Percentiles rank a stretch among this genome's conserved stretches.
phyloP scores from a whole-genome alignment of 179 eudicot genomes.

The Sideroxylon spinosum region DNA sequence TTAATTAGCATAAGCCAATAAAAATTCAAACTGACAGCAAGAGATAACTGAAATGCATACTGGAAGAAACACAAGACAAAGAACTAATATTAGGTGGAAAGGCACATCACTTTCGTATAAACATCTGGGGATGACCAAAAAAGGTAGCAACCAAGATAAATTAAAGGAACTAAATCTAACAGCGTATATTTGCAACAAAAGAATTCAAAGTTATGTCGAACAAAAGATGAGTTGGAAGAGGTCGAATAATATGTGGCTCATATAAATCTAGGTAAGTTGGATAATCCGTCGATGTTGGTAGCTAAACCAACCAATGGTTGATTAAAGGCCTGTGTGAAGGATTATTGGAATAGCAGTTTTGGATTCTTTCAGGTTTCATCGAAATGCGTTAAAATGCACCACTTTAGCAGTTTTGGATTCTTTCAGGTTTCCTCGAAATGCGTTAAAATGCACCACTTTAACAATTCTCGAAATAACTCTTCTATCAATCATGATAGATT shows the following conservation, averaged over 20 bases:
- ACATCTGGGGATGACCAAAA: not conserved
- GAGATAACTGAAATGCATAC: not conserved
- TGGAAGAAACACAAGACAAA: not conserved
- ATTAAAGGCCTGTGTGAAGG: not conserved
- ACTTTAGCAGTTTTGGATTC: too few species aligned
- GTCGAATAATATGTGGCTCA: not conserved
- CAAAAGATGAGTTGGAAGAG: not conserved
- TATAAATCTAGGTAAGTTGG: not conserved
- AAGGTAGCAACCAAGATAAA: not conserved
- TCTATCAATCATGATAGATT: too few species aligned
- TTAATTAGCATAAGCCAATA: slow-evolving; percentile 7
- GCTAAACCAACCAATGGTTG: not conserved
- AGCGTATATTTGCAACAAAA: not conserved
- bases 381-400: too few species aligned
- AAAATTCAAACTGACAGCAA: not conserved
- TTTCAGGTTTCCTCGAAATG: too few species aligned
- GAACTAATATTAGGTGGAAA: not conserved
- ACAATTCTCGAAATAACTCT: too few species aligned
- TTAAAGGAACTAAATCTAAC: not conserved
- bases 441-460: too few species aligned
- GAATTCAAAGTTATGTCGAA: too few species aligned
- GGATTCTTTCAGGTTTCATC: not conserved
- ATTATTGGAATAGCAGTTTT: not conserved
- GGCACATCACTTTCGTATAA: not conserved
- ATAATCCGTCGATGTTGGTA: not conserved